A percentile compares a stretch with the other conserved stretches of the same genome.
Conservation (phyloP, 2,329 filamentous ascomycete species). For the Calonectria honghensis region DNA sequence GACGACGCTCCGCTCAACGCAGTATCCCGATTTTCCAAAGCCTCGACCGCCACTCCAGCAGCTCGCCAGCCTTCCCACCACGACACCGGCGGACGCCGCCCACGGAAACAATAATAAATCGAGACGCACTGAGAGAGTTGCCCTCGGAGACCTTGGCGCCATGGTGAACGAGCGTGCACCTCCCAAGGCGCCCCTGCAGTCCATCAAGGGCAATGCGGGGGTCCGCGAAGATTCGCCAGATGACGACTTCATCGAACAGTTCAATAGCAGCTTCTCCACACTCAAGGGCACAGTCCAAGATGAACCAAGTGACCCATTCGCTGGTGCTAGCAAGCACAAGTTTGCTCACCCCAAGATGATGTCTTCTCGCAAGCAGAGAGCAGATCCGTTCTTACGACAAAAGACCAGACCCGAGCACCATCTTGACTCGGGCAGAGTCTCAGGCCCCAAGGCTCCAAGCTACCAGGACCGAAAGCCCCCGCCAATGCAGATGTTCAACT, state of each 20-base stretch:
- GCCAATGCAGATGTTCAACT: constrained; percentile 69
- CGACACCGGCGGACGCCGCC: constrained; percentile 23
- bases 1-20: constrained; percentile 43
- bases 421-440: constrained; percentile 67
- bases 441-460: constrained; percentile 68
- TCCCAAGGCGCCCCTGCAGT: constrained; percentile 65
- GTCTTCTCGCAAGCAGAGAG: constrained; percentile 73
- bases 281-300: constrained; percentile 52
- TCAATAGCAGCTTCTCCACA: constrained; percentile 56
- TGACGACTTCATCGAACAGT: constrained; percentile 59
- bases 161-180: constrained; percentile 71
- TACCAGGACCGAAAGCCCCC: constrained; percentile 69
- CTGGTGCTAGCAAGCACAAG: constrained; percentile 50
- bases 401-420: constrained; percentile 76
- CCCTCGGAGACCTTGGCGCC: constrained; percentile 48
- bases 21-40: constrained; percentile 47
- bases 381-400: constrained; percentile 73
- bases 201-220: constrained; percentile 59
- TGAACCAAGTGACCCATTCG: constrained; percentile 40
- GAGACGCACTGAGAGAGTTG: constrained; percentile 37
- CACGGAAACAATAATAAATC: constrained; percentile 28
- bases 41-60: constrained; percentile 35
- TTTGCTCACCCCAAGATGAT: constrained; percentile 66
- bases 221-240: constrained; percentile 56
- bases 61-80: constrained; percentile 7